Percentiles rank a stretch among this genome's conserved stretches.
Evolutionary conservation across 179 eudicot species (phyloP).

Genomic region (Amaranthus tricolor): DNA sequence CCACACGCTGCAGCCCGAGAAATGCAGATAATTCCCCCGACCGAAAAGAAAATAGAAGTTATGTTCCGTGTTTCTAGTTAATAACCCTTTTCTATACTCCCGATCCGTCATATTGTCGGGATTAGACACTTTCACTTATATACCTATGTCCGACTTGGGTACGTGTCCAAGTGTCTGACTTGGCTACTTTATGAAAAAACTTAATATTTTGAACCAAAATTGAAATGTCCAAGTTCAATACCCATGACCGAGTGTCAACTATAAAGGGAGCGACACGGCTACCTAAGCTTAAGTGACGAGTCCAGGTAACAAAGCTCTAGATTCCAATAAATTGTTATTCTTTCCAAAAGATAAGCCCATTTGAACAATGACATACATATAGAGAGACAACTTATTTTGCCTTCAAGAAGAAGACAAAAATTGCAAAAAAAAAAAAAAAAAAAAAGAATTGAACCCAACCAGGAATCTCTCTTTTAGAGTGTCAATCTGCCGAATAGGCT

Average conservation of each 20-base stretch:
- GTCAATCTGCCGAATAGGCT: constrained; percentile 62
- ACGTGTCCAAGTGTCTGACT: no score
- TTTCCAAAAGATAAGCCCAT: not conserved
- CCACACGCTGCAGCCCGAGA: not conserved
- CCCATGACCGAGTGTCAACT: no score
- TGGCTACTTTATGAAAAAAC: not conserved
- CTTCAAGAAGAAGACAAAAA: not conserved
- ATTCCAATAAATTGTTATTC: no score
- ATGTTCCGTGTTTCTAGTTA: not conserved
- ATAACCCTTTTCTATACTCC: not conserved
- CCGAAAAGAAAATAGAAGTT: not conserved
- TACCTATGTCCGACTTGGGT: no score
- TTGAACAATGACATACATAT: not conserved
- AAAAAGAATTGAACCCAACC: constrained; percentile 38
- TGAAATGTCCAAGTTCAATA: not conserved
- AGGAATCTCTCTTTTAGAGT: constrained; percentile 37
- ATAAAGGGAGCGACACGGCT: no score
- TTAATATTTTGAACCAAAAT: not conserved
- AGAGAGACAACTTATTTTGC: not conserved
- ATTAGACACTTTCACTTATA: no score
- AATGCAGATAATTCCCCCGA: not conserved
- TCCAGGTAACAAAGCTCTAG: not conserved
- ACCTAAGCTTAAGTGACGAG: not conserved
- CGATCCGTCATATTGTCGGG: no score
- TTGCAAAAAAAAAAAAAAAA: constrained; percentile 4